These are phyloP conservation scores for Fraxinus excelsior DNA, from an alignment of 257 asterid species.

Conservation along the genomic window DNA sequence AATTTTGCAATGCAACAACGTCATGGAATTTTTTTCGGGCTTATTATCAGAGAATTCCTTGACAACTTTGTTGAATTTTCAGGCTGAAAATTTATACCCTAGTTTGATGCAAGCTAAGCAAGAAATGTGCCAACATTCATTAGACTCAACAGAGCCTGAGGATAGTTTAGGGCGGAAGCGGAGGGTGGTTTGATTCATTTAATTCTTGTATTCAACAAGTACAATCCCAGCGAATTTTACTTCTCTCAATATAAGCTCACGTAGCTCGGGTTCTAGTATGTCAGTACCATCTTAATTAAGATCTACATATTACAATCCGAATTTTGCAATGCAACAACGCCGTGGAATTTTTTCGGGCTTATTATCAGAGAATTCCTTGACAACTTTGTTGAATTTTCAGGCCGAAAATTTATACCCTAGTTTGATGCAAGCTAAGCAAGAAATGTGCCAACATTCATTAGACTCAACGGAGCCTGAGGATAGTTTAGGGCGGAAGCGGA, in stretches of 20 bases:
- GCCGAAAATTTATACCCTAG: constrained; percentile 49
- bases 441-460: constrained; percentile 48
- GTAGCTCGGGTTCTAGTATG: constrained; percentile 91
- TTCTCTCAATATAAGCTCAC: constrained; percentile 74
- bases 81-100: too few relatives aligned
- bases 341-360: constrained; percentile 62
- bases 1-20: too few relatives aligned
- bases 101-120: too few relatives aligned
- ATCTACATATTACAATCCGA: constrained; percentile 68
- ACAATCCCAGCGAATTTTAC: constrained; percentile 97
- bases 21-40: too few relatives aligned
- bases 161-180: too few relatives aligned
- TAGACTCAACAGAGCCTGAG: too few relatives aligned
- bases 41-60: too few relatives aligned
- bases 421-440: constrained; percentile 61
- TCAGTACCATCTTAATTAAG: constrained; percentile 88
- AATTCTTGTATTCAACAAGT: background rate
- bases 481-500: constrained; percentile 52
- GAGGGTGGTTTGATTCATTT: background rate
- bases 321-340: constrained; percentile 54
- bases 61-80: too few relatives aligned
- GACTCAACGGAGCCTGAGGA: constrained; percentile 58
- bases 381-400: constrained; percentile 67
- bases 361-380: constrained; percentile 53
- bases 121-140: too few relatives aligned